Percentiles rank a stretch among this genome's conserved stretches.
Conservation (phyloP, 352 stramenopile genomes). For the Globisporangium heterothallicum region DNA sequence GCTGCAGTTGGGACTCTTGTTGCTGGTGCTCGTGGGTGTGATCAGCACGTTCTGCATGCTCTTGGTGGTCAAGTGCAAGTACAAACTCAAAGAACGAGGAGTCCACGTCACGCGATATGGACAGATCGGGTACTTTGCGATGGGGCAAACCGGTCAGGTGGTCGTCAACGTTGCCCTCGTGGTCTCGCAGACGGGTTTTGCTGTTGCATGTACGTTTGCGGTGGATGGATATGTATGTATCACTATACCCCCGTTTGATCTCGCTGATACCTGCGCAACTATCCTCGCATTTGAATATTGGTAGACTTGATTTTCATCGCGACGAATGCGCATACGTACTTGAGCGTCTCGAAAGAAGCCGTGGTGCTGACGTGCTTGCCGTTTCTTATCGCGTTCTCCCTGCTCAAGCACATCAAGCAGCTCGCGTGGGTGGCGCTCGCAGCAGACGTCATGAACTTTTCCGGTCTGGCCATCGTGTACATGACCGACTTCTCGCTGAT, state of each 20-base stretch:
- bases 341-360: conserved; percentile 21
- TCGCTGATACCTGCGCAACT: background rate
- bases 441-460: conserved; percentile 71
- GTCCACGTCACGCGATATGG: conserved; percentile 35
- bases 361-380: conserved; percentile 29
- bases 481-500: conserved; percentile 58
- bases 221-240: background rate
- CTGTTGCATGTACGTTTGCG: conserved; percentile 38
- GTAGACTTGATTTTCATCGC: conserved; percentile 81
- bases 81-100: conserved; percentile 16
- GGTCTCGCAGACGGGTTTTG: conserved; percentile 60
- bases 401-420: conserved; percentile 63
- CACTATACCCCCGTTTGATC: background rate
- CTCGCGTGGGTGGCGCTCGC: conserved; percentile 68
- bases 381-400: conserved; percentile 40
- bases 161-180: conserved; percentile 65
- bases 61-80: conserved; percentile 29
- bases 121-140: conserved; percentile 44
- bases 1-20: conserved; percentile 14
- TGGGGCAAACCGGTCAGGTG: conserved; percentile 40
- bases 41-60: conserved; percentile 31
- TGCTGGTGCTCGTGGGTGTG: conserved; percentile 14
- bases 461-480: conserved; percentile 60
- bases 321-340: conserved; percentile 59
- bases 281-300: too few species aligned